phyloP scores from a whole-genome alignment of 2,329 filamentous ascomycete species.

The Ophiosphaerella narmari region DNA sequence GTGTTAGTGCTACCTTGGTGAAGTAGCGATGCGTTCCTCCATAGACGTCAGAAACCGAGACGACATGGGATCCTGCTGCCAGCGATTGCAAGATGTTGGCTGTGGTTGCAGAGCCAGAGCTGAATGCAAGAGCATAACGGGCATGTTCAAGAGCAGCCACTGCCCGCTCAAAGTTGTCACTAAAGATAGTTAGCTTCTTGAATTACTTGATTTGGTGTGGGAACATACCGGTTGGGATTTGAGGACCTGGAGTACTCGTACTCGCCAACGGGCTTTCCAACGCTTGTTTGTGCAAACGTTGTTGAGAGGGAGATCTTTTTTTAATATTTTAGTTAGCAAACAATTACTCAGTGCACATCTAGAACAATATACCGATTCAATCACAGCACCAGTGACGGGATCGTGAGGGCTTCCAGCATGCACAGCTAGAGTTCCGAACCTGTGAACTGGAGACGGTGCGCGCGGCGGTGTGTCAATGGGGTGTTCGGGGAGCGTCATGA shows the following conservation, averaged over 20 bases:
- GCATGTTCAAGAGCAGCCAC: constrained; percentile 92
- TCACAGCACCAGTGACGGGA: constrained; percentile 89
- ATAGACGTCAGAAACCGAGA: constrained; percentile 97
- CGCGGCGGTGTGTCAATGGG: constrained; percentile 74
- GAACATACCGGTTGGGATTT: constrained; percentile 77
- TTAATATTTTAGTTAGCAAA: constrained; percentile 14
- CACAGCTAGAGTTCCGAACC: constrained; percentile 91
- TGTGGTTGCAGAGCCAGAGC: constrained; percentile 91
- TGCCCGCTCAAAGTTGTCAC: constrained; percentile 89
- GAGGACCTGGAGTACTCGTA: constrained; percentile 94
- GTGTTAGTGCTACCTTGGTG: constrained; percentile 93
- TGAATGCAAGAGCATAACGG: constrained; percentile 90
- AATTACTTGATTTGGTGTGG: background rate
- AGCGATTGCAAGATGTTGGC: constrained; percentile 92
- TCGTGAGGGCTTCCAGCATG: constrained; percentile 93
- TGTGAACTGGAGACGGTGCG: constrained; percentile 72
- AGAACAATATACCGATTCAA: constrained; percentile 67
- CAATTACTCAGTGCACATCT: background rate
- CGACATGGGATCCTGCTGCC: constrained; percentile 86
- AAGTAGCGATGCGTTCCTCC: constrained; percentile 98
- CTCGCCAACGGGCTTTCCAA: constrained; percentile 82
- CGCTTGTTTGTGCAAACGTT: constrained; percentile 88
- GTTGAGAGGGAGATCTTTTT: constrained; percentile 86
- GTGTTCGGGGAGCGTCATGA: constrained; percentile 52
- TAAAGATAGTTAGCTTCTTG: constrained; percentile 29